Base-by-base conservation (phyloP, 2,329 filamentous ascomycete genomes). In the Penicillium aurantiogriseum region DNA sequence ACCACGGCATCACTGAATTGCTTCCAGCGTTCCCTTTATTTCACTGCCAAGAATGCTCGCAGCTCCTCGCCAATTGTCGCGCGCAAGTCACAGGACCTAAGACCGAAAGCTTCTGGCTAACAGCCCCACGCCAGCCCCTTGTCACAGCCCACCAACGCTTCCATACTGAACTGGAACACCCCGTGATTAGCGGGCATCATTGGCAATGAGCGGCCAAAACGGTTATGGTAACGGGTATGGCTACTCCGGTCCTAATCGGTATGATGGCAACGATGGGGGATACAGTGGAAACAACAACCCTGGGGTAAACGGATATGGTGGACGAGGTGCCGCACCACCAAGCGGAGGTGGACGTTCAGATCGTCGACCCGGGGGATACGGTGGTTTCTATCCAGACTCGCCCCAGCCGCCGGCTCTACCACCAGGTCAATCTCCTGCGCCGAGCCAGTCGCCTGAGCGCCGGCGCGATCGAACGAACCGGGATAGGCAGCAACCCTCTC, bases 281-380 rank as follows among this genome's bases (percentile, higher is more conserved):
- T 74, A 74, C 56, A 66, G 67, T 52, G 65, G 65, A 42, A 71
- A 64, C 50, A 69, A 63, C 51, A 70, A 63, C 51, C 60, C 71
- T 49, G 71, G 67, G 17, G 67, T 68, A 56, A 75, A 74, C 54
- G 68, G 71, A 31, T 74, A 75, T 54, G 63, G 64, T 44, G 64
- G 60, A 39, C 62, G 62, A 51, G 56, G 65, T 49, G 54, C 57
- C 23, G 61, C 57, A 51, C 51, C 45, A 57, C 60, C 62, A 29
- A 58, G 59, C 38, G 60, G 61, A 36, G 63, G 58, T 43, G 62
- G 63, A 57, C 61, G 63, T 27, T 67, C 74, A 46, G 74, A 74
- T 21, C 72, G 69, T 46, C 74, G 77, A 23, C 68, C 75, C 2
- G 77, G 77, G 43, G 77, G 77, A 25, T 79, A 79, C 56, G 77